These are phyloP conservation scores for Exophiala oligosperma DNA, from an alignment of 2,329 filamentous ascomycete genomes.

Conservation along the genomic window DNA sequence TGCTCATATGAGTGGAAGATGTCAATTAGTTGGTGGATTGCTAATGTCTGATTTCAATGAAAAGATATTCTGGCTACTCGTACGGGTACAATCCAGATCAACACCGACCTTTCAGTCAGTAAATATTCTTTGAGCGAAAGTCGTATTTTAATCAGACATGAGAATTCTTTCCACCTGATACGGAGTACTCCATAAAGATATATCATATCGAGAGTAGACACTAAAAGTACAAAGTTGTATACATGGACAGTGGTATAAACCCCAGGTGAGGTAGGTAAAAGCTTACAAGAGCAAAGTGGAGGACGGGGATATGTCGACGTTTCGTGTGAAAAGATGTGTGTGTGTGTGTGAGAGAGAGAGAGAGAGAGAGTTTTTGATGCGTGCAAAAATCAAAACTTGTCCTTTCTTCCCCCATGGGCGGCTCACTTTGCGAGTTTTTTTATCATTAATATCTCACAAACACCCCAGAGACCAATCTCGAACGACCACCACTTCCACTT, in stretches of 20 bases:
- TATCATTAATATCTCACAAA: constrained; percentile 23
- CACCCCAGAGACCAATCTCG: constrained; percentile 20
- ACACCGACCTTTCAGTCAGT: background rate
- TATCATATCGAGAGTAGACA: background rate
- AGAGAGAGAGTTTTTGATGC: background rate
- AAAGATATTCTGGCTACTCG: too few relatives aligned
- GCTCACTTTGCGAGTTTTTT: background rate
- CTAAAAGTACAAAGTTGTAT: background rate
- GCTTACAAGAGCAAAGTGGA: background rate
- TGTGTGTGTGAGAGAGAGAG: too few relatives aligned
- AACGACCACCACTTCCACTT: background rate
- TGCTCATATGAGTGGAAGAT: background rate
- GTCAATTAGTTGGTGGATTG: background rate
- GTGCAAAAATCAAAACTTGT: background rate
- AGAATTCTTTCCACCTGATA: background rate
- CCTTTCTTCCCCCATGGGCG: background rate
- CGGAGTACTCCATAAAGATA: background rate
- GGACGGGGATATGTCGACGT: background rate
- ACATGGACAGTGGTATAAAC: background rate
- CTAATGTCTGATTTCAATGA: background rate
- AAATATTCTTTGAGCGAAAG: background rate
- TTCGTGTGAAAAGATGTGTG: too few relatives aligned
- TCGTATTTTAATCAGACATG: background rate
- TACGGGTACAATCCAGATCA: too few relatives aligned
- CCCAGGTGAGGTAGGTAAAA: too few relatives aligned